A percentile compares a stretch with the other conserved stretches of the same genome.
Conservation (phyloP, 2,329 filamentous ascomycete species). For the Harringtonia aguacate region DNA sequence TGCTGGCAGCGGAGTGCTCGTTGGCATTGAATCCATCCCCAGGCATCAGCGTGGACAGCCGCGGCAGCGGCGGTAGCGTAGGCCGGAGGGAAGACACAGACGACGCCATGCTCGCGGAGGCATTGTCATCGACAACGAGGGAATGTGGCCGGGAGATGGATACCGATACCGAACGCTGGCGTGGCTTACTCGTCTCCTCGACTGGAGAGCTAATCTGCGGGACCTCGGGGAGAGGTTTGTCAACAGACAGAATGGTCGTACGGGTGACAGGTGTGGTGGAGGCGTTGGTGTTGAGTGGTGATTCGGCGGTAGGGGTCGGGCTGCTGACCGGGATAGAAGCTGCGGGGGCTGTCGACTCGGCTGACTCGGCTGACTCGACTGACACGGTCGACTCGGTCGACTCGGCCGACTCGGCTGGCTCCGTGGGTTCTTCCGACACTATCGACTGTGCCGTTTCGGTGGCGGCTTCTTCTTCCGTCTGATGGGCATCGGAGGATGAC, state of each 20-base stretch:
- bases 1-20: constrained; percentile 29
- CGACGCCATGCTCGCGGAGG: constrained; percentile 28
- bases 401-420: too few relatives aligned
- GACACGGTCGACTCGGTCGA: too few relatives aligned
- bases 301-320: too few relatives aligned
- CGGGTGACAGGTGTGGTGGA: constrained; percentile 14
- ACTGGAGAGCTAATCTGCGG: constrained; percentile 40
- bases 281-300: background rate
- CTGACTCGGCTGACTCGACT: too few relatives aligned
- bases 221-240: constrained; percentile 59
- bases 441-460: too few relatives aligned
- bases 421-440: too few relatives aligned
- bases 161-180: constrained; percentile 19
- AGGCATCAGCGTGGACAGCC: constrained; percentile 39
- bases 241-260: constrained; percentile 33
- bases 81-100: constrained; percentile 37
- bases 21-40: constrained; percentile 37
- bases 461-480: too few relatives aligned
- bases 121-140: constrained; percentile 25
- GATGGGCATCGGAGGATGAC: constrained; percentile 9
- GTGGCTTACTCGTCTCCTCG: constrained; percentile 14
- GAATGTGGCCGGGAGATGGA: constrained; percentile 31
- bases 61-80: constrained; percentile 44
- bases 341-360: too few relatives aligned
- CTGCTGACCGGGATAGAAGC: too few relatives aligned